Conservation (phyloP, 495 filamentous ascomycete species). For the Penicillium lividum region DNA sequence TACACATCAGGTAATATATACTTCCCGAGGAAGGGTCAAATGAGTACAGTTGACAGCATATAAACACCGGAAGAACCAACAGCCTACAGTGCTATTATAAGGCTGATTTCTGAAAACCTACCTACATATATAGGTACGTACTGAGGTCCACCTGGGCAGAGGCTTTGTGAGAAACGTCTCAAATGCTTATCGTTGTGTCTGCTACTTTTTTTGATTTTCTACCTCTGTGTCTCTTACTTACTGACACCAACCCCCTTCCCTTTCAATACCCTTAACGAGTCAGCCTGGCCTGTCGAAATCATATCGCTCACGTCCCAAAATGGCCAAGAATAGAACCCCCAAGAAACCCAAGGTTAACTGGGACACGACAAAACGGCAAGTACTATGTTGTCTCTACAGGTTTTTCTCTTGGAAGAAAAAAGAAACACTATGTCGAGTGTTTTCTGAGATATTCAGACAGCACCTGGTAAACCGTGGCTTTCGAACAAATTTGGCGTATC, state of each 20-base stretch:
- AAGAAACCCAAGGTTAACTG: slow-evolving; percentile 1
- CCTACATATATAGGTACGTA: too few species aligned
- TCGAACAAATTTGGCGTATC: slow-evolving; percentile 3
- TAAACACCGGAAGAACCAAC: too few species aligned
- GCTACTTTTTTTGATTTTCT: neutral
- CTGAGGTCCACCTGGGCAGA: too few species aligned
- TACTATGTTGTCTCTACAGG: slow-evolving; percentile 31
- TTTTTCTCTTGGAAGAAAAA: slow-evolving; percentile 23
- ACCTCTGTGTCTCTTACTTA: neutral
- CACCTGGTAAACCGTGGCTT: slow-evolving; percentile 27
- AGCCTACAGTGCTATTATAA: too few species aligned
- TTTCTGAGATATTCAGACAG: slow-evolving; percentile 24
- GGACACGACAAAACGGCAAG: slow-evolving; percentile 16
- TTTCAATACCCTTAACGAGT: neutral
- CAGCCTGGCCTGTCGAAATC: neutral
- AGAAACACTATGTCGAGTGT: slow-evolving; percentile 17
- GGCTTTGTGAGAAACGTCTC: neutral
- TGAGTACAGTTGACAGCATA: too few species aligned
- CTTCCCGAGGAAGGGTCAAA: too few species aligned
- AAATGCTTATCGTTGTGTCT: neutral
- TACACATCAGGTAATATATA: too few species aligned
- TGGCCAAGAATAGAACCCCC: neutral
- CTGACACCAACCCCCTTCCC: neutral
- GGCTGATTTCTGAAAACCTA: too few species aligned
- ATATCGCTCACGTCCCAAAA: neutral